These are phyloP conservation scores for Rutstroemia sp. DNA, from an alignment of 2,329 filamentous ascomycete genomes.

Conservation along the genomic window DNA sequence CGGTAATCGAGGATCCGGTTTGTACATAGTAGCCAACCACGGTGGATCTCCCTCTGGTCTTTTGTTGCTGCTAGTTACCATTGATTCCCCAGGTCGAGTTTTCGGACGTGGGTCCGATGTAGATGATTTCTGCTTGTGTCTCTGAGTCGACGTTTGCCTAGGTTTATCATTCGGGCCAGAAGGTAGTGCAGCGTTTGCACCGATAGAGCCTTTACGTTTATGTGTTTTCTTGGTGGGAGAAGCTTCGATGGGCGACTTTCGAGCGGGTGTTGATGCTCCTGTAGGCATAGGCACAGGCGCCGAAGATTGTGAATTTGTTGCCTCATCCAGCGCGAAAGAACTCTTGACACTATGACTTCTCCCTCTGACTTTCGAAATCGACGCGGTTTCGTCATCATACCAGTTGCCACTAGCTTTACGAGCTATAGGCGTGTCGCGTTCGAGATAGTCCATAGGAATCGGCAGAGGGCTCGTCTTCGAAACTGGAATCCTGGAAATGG, in stretches of 20 bases:
- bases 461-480: conserved; percentile 73
- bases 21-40: conserved; percentile 92
- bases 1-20: conserved; percentile 86
- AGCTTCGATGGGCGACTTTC: conserved; percentile 33
- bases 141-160: conserved; percentile 29
- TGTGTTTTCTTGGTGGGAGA: conserved; percentile 46
- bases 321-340: conserved; percentile 39
- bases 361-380: conserved; percentile 55
- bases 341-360: conserved; percentile 60
- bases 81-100: conserved; percentile 53
- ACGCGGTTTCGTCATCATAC: conserved; percentile 46
- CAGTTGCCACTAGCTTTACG: conserved; percentile 51
- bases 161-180: not conserved
- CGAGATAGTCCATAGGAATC: conserved; percentile 62
- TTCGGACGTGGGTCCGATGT: conserved; percentile 47
- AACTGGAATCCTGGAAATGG: conserved; percentile 78
- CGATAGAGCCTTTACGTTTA: conserved; percentile 17
- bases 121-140: conserved; percentile 55
- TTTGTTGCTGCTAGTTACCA: conserved; percentile 37
- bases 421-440: conserved; percentile 62
- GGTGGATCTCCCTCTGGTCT: conserved; percentile 90
- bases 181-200: conserved; percentile 4
- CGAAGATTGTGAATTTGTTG: conserved; percentile 20
- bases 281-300: conserved; percentile 34
- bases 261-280: conserved; percentile 27